phyloP scores from a whole-genome alignment of 2,329 filamentous ascomycete genomes.

The Aspergillus sp. region DNA sequence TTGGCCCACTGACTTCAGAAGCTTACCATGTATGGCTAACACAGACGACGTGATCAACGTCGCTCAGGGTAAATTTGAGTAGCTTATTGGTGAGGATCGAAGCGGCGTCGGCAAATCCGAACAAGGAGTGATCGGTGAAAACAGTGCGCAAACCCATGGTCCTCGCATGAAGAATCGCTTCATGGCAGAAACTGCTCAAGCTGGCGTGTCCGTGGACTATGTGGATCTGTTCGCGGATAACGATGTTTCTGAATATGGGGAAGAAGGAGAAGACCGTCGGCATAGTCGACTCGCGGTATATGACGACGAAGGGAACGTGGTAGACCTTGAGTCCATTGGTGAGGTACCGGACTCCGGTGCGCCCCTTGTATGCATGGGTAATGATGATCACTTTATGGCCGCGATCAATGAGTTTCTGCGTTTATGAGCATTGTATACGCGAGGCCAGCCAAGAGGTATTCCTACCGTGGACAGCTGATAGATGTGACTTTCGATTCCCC shows the following conservation, averaged over 20 bases:
- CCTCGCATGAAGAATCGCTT: slow-evolving; percentile 85
- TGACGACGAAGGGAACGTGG: slow-evolving; percentile 89
- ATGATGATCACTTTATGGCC: slow-evolving; percentile 98
- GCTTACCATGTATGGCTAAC: slow-evolving; percentile 91
- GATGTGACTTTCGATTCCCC: slow-evolving; percentile 94
- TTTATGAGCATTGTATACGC: slow-evolving; percentile 4
- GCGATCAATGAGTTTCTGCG: slow-evolving; percentile 81
- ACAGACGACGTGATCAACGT: slow-evolving; percentile 96
- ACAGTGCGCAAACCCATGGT: slow-evolving; percentile 95
- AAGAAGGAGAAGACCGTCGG: slow-evolving; percentile 99
- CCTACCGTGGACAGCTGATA: slow-evolving; percentile 79
- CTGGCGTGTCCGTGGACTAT: slow-evolving; percentile 98
- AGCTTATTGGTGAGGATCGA: slow-evolving; percentile 97
- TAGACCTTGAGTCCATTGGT: slow-evolving; percentile 98
- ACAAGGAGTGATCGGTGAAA: slow-evolving; percentile 94
- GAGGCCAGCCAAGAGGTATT: slow-evolving; percentile 1
- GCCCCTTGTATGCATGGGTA: slow-evolving; percentile 85
- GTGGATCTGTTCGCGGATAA: slow-evolving; percentile 87
- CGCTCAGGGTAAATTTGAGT: slow-evolving; percentile 88
- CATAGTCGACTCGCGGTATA: slow-evolving; percentile 87
- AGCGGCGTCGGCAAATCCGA: slow-evolving; percentile 91
- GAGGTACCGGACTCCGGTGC: slow-evolving; percentile 85
- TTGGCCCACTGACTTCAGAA: neutral
- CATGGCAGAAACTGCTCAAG: slow-evolving; percentile 84
- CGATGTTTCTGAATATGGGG: slow-evolving; percentile 91